Evolutionary conservation across 2,329 filamentous ascomycete species (phyloP).

Genomic region (Fusarium cyanostomum): DNA sequence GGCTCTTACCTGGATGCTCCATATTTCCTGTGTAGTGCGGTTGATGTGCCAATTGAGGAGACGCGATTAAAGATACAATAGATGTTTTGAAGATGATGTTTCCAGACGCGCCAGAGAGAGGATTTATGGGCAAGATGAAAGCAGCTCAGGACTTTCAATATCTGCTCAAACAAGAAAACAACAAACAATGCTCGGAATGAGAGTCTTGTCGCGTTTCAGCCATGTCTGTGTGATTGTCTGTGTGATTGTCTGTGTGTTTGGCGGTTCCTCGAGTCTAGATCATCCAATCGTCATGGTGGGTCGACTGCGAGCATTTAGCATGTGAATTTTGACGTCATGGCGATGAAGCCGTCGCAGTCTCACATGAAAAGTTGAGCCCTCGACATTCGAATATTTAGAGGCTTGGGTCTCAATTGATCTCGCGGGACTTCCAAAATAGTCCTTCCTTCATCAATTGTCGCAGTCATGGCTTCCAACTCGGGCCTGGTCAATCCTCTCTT

Average conservation of each 20-base stretch:
- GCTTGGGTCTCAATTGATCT: neutral
- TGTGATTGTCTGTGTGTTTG: neutral
- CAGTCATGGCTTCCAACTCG: constrained; percentile 47
- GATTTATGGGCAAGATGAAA: constrained; percentile 1
- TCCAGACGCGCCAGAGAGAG: neutral
- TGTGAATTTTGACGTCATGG: constrained; percentile 44
- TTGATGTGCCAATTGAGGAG: neutral
- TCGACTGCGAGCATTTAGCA: neutral
- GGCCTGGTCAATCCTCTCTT: constrained; percentile 53
- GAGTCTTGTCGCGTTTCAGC: constrained; percentile 27
- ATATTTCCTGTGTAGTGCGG: constrained; percentile 10
- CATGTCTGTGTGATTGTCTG: constrained; percentile 18
- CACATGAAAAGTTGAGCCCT: constrained; percentile 17
- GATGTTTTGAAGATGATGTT: constrained; percentile 1
- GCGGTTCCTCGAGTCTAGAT: constrained; percentile 14
- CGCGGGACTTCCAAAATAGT: neutral
- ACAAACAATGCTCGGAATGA: constrained; percentile 17
- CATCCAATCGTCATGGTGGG: constrained; percentile 29
- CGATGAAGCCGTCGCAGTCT: constrained; percentile 8
- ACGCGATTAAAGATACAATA: neutral
- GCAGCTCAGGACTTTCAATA: neutral
- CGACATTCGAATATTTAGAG: neutral
- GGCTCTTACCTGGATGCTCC: constrained; percentile 54
- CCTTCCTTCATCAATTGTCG: neutral
- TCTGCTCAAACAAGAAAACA: constrained; percentile 9